Conservation (phyloP, 495 filamentous ascomycete species). For the Alectoria sarmentosa region DNA sequence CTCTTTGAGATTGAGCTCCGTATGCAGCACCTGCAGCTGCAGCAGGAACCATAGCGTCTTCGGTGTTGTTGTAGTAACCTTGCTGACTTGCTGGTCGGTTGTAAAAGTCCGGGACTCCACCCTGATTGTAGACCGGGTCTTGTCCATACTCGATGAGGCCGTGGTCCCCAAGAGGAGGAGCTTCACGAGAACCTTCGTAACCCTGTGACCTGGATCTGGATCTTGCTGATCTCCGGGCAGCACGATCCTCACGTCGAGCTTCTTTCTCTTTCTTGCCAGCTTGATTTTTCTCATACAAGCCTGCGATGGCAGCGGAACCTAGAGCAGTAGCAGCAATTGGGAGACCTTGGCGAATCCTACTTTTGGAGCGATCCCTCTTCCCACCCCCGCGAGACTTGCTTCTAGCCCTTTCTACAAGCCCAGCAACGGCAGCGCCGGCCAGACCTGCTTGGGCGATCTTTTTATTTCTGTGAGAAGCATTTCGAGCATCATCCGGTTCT, state of each 20-base stretch:
- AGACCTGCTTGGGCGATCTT: constrained; percentile 71
- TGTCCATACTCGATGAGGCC: constrained; percentile 78
- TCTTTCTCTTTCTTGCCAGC: constrained; percentile 56
- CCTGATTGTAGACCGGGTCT: constrained; percentile 47
- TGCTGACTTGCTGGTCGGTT: constrained; percentile 38
- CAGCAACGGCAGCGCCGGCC: constrained; percentile 71
- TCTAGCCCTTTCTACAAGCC: constrained; percentile 64
- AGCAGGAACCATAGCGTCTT: constrained; percentile 34
- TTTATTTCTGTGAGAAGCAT: constrained; percentile 55
- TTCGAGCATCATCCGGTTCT: constrained; percentile 42
- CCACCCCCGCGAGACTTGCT: constrained; percentile 59
- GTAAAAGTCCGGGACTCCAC: constrained; percentile 46
- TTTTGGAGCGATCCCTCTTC: constrained; percentile 46
- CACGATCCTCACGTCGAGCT: constrained; percentile 29
- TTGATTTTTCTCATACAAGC: constrained; percentile 72
- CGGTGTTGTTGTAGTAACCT: constrained; percentile 33
- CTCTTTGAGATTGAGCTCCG: constrained; percentile 21
- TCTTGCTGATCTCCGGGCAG: constrained; percentile 31
- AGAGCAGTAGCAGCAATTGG: constrained; percentile 70
- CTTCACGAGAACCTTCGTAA: constrained; percentile 49
- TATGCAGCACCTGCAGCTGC: constrained; percentile 34
- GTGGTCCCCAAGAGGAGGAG: constrained; percentile 50
- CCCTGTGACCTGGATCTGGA: constrained; percentile 52
- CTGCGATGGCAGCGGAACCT: constrained; percentile 70
- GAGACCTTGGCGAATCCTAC: constrained; percentile 50